Evolutionary conservation across 225 moss, liverwort and hornwort genomes (phyloP).

Genomic region (Pseudisothecium myosuroides): DNA sequence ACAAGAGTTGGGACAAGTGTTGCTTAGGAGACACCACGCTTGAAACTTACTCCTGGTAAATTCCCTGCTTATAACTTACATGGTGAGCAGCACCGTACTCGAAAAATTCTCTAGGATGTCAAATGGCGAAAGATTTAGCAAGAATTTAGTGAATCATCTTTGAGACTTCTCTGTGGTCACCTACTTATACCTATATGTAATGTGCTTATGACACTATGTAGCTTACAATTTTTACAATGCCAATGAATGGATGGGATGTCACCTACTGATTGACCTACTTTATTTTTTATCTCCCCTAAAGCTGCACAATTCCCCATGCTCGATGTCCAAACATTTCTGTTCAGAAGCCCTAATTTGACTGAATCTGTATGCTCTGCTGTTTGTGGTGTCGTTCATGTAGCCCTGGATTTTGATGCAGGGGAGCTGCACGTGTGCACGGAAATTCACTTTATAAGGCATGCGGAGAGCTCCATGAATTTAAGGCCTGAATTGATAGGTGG

Average conservation of each 20-base stretch:
- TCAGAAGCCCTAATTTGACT: not conserved
- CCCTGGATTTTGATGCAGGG: not conserved
- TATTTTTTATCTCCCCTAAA: not conserved
- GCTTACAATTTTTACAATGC: not conserved
- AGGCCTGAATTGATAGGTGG: slow-evolving; percentile 49
- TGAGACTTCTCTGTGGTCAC: not conserved
- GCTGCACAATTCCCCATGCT: not conserved
- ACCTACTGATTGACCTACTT: not conserved
- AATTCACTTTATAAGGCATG: slow-evolving; percentile 64
- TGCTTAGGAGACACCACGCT: not conserved
- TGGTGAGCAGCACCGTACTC: not conserved
- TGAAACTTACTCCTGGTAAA: not conserved
- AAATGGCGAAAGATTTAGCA: not conserved
- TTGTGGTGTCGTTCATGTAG: not conserved
- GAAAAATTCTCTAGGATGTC: not conserved
- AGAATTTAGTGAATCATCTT: not conserved
- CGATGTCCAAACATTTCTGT: not conserved
- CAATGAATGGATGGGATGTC: not conserved
- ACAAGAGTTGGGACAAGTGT: not conserved
- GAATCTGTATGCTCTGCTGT: not conserved
- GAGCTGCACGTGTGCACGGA: slow-evolving; percentile 31
- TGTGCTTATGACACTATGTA: not conserved
- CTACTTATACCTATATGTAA: not conserved
- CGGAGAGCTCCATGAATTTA: slow-evolving; percentile 48
- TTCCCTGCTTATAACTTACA: not conserved